Base-by-base conservation (phyloP, 2,329 filamentous ascomycete genomes). In the Rutstroemia sp. region DNA sequence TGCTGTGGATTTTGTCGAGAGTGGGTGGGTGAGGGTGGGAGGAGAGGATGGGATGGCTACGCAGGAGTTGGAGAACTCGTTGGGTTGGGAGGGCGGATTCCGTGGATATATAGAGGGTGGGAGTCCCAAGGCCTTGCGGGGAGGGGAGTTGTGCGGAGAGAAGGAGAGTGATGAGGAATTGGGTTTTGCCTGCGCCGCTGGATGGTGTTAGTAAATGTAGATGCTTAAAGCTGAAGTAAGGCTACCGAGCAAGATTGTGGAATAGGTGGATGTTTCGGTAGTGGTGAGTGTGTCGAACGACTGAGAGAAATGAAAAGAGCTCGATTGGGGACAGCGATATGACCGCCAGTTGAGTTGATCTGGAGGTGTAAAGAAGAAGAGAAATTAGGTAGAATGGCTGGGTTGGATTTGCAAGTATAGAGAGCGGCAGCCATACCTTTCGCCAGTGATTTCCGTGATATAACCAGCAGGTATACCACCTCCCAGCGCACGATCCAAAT, bases 121-220 rank as follows among this genome's bases (percentile, higher is more conserved):
- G 36, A n/a, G 84, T 80, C 59, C 84, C 83, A 39, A 80, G 80
- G 5, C 89, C 90, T 44, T 78, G 76, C 0, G 89, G 88, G 1
- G 83, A 73, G 2, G 88, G 84, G 4, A 97, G 84, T 71, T 99
- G 94, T 16, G 86, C 86, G 34, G 92, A 81, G 36, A 97, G 83
- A 46, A 95, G 84, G 27, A 99, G 80, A 21, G 86, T 85, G 27
- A 97, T 81, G 27, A 97, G 84, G 67, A 96, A 83, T 71, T 99
- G 94, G 1, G 94, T 96, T 78, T 99, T 99, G 67, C 92, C 94
- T 62, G 86, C 88, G 65, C 92, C 94, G 68, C 85, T 88, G 30
- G 10, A 56, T 44, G 44, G 39, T 7, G 44, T 66, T 56, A 64
- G 61, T 48, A 45, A 44, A 12, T 17, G 30, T 34, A 34, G 30